A percentile compares a stretch with the other conserved stretches of the same genome.
These are phyloP conservation scores for Saccharomyces hybrid DNA, from an alignment of 1,139 yeast genomes.

Conservation along the genomic window DNA sequence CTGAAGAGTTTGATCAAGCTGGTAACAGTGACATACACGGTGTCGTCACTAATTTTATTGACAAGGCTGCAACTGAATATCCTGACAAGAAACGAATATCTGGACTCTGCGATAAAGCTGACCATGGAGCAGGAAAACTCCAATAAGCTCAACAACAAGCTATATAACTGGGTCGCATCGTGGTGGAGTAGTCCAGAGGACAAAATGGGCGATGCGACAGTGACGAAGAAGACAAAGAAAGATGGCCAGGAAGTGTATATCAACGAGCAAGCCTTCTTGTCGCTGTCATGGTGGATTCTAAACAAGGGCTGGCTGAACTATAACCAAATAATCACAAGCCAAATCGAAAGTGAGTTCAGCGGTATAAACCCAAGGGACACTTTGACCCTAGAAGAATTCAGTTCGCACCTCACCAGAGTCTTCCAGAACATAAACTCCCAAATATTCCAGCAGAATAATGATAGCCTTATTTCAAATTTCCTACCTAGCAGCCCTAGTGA, in stretches of 20 bases:
- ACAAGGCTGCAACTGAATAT: slow-evolving; percentile 83
- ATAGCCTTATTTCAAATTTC: slow-evolving; percentile 17
- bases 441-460: slow-evolving; percentile 23
- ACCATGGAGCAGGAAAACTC: slow-evolving; percentile 34
- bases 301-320: slow-evolving; percentile 75
- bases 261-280: slow-evolving; percentile 76
- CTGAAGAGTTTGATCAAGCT: slow-evolving; percentile 67
- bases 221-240: slow-evolving; percentile 18
- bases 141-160: not conserved
- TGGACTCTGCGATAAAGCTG: slow-evolving; percentile 67
- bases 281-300: slow-evolving; percentile 90
- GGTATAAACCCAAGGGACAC: slow-evolving; percentile 67
- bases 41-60: slow-evolving; percentile 61
- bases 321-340: slow-evolving; percentile 46
- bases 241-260: slow-evolving; percentile 15
- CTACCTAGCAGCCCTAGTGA: slow-evolving; percentile 31
- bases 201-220: not conserved
- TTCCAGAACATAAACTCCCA: slow-evolving; percentile 39
- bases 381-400: slow-evolving; percentile 54
- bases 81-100: slow-evolving; percentile 76
- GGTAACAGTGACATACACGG: slow-evolving; percentile 61
- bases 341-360: slow-evolving; percentile 57
- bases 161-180: slow-evolving; percentile 1
- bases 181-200: not conserved
- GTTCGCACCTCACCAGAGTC: slow-evolving; percentile 29